These are phyloP conservation scores for Podaxis mareebaensis DNA, from an alignment of 768 basidiomycete genomes.

Conservation along the genomic window DNA sequence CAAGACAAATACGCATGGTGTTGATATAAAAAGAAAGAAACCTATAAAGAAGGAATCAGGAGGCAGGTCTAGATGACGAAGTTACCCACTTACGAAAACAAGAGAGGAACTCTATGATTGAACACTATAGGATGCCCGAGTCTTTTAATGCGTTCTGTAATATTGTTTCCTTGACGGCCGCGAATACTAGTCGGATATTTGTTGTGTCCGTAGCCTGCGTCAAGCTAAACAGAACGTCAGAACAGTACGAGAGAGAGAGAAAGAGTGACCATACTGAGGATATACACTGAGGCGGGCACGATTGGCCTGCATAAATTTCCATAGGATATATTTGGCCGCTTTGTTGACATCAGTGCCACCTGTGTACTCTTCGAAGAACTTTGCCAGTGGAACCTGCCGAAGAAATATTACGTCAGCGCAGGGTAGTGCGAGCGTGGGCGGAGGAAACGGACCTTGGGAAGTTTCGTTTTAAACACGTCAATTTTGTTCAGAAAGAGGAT, in stretches of 20 bases:
- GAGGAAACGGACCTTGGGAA: conserved; percentile 50
- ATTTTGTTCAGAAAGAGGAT: conserved; percentile 95
- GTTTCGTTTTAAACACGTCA: conserved; percentile 88
- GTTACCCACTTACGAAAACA: conserved; percentile 7
- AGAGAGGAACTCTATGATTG: neutral
- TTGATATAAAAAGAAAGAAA: neutral
- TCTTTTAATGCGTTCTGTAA: conserved; percentile 86
- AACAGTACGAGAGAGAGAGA: conserved; percentile 26
- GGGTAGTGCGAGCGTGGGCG: conserved; percentile 1
- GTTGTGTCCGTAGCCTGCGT: conserved; percentile 90
- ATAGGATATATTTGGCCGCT: conserved; percentile 91
- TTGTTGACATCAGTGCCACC: conserved; percentile 91
- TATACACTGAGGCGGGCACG: conserved; percentile 79
- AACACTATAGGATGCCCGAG: conserved; percentile 66
- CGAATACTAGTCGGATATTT: conserved; percentile 81
- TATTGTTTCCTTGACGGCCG: conserved; percentile 92
- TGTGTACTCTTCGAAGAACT: conserved; percentile 86
- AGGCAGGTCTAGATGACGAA: neutral
- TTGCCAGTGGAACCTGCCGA: conserved; percentile 66
- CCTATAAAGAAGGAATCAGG: neutral
- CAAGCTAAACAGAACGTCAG: conserved; percentile 43
- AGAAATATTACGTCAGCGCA: neutral
- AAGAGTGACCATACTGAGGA: conserved; percentile 48
- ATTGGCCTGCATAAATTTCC: conserved; percentile 94
- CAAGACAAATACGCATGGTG: neutral